phyloP scores from a whole-genome alignment of 2,329 filamentous ascomycete species.

The Cladosporium sp. region DNA sequence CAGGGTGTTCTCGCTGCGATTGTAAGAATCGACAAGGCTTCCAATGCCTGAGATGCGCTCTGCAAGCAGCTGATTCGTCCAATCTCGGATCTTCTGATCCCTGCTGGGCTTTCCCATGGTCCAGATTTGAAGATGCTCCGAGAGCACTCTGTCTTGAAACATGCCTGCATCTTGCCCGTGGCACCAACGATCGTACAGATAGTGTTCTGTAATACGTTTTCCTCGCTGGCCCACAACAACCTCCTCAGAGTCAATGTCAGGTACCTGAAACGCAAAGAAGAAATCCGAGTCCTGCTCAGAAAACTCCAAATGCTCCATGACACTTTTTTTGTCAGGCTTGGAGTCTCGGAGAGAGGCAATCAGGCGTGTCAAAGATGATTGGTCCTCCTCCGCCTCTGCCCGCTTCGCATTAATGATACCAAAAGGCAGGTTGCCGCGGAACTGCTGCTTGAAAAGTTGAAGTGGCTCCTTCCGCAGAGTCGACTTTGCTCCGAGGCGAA shows the following conservation, averaged over 20 bases:
- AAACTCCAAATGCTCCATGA: constrained; percentile 50
- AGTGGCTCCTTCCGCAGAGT: constrained; percentile 46
- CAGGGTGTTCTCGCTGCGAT: constrained; percentile 39
- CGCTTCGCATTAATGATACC: constrained; percentile 17
- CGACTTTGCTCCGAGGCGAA: constrained; percentile 57
- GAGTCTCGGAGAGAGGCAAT: background rate
- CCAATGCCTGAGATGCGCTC: constrained; percentile 47
- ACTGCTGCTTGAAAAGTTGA: constrained; percentile 42
- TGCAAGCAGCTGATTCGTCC: constrained; percentile 33
- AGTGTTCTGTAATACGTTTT: constrained; percentile 40
- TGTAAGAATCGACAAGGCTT: constrained; percentile 37
- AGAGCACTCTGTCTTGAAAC: constrained; percentile 31
- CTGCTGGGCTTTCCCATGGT: constrained; percentile 39
- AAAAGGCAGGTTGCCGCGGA: constrained; percentile 32
- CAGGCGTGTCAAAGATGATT: background rate
- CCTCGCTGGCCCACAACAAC: constrained; percentile 42
- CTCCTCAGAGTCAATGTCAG: constrained; percentile 44
- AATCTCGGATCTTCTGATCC: constrained; percentile 23
- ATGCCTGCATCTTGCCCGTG: constrained; percentile 43
- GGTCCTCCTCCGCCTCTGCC: constrained; percentile 7
- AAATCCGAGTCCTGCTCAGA: constrained; percentile 47
- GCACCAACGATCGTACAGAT: constrained; percentile 54
- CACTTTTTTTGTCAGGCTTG: constrained; percentile 19
- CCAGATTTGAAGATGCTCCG: constrained; percentile 47
- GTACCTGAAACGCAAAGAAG: constrained; percentile 54